phyloP scores from a whole-genome alignment of 139 green algal genomes.

The Raphidocelis subcapitata region DNA sequence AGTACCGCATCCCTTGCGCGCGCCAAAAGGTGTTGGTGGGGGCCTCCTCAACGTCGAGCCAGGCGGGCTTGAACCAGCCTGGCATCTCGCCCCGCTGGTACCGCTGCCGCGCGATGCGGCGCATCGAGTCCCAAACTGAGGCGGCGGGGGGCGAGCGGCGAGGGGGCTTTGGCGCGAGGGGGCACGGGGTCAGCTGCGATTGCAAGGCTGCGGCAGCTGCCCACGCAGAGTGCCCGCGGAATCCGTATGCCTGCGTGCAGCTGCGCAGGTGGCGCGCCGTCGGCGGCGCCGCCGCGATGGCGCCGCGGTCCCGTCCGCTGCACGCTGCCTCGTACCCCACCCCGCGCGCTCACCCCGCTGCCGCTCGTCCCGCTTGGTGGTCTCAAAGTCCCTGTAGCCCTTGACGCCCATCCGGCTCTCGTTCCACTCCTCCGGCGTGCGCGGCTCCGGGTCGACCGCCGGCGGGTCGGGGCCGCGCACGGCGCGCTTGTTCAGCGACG shows the following conservation, averaged over 20 bases:
- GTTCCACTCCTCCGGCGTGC: neutral
- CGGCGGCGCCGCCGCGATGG: no score
- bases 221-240: neutral
- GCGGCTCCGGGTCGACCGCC: no score
- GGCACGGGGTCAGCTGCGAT: neutral
- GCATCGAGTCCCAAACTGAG: slow-evolving; percentile 58
- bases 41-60: slow-evolving; percentile 45
- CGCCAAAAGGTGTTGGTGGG: slow-evolving; percentile 37
- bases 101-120: slow-evolving; percentile 19
- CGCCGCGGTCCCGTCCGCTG: neutral
- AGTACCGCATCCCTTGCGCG: slow-evolving; percentile 14
- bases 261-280: no score
- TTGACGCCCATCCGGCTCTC: slow-evolving; percentile 14
- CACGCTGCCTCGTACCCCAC: neutral
- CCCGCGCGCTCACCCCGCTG: slow-evolving; percentile 22
- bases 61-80: slow-evolving; percentile 43
- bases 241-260: neutral
- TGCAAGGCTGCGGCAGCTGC: neutral
- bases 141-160: neutral
- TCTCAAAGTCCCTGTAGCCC: slow-evolving; percentile 18
- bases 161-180: neutral
- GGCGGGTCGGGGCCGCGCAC: no score
- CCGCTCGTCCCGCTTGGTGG: slow-evolving; percentile 17
- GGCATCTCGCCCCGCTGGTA: slow-evolving; percentile 46
- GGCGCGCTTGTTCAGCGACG: no score